A percentile compares a stretch with the other conserved stretches of the same genome.
Evolutionary conservation across 768 basidiomycete species (phyloP).

Genomic region (Termitomyces sp.): DNA sequence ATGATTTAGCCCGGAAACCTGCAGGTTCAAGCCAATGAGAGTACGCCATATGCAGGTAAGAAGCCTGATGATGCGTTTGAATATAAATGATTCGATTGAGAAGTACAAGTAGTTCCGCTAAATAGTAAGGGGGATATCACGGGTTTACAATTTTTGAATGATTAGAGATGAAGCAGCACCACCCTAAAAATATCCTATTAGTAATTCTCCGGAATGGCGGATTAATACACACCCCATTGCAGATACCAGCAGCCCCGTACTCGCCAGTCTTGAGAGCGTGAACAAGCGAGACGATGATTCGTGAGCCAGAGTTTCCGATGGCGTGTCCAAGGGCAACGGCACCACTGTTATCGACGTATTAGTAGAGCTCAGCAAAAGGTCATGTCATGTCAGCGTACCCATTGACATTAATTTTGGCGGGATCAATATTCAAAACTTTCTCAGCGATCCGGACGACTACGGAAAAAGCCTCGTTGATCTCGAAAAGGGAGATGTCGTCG

Average conservation of each 20-base stretch:
- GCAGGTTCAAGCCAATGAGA: background rate
- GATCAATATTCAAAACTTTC: conserved; percentile 80
- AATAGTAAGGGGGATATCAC: conserved; percentile 4
- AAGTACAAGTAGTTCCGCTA: conserved; percentile 12
- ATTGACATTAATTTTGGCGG: conserved; percentile 86
- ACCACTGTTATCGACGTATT: conserved; percentile 54
- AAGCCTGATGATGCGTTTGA: no score
- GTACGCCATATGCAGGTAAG: background rate
- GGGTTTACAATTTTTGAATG: conserved; percentile 74
- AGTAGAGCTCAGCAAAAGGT: conserved; percentile 3
- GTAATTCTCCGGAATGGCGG: background rate
- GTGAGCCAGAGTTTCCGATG: conserved; percentile 92
- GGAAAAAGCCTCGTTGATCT: conserved; percentile 98
- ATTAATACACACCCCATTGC: conserved; percentile 79
- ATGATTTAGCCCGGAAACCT: background rate
- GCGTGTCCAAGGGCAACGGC: conserved; percentile 96
- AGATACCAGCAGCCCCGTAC: conserved; percentile 94
- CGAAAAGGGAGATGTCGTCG: conserved; percentile 87
- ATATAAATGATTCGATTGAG: conserved; percentile 7
- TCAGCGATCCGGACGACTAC: conserved; percentile 90
- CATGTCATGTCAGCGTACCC: conserved; percentile 49
- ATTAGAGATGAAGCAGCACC: conserved; percentile 91
- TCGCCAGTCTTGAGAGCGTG: conserved; percentile 90
- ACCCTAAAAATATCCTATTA: conserved; percentile 48
- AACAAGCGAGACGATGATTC: conserved; percentile 90